Evolutionary conservation across 2,329 filamentous ascomycete species (phyloP), one percentile per base, ranked within the genome.

Genomic region (Mollisiaceae sp.): DNA sequence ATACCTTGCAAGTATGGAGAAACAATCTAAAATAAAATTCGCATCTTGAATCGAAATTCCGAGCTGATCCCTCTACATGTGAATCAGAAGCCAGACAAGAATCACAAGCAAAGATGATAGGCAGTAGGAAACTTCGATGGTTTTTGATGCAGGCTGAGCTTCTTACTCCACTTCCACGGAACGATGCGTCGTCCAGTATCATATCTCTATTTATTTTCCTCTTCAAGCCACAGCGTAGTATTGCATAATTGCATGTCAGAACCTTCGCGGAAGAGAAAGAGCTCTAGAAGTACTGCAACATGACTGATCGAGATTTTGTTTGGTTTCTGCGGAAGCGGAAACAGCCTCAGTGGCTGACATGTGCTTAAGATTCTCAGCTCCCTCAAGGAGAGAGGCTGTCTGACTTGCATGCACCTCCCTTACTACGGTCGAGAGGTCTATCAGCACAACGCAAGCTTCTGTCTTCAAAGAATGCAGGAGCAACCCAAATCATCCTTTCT

Each of bases 201-300:
- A n/a, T n/a, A 43, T 43, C 41, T 18, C 6, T 4, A 20, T 50
- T n/a, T 24, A 2, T n/a, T n/a, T 41, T 18, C 3, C 2, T 4
- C 12, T 18, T 24, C n/a, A 50, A 50, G n/a, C 45, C 45, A 50
- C 45, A 50, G 45, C n/a, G 45, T 50, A 11, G 45, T 50, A 50
- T 50, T 50, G 45, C n/a, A 50, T 43, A 18, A 11, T 9, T 20
- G n/a, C 2, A 11, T 22, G 45, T 50, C n/a, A 50, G 45, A 50
- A 50, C 45, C 45, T 50, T 50, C 45, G 9, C 8, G 38, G 11
- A 12, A 9, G 27, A 32, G 27, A 32, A 32, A 32, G 41, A 43
- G 41, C 15, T 43, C 2, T 15, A 43, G 38, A 18, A 12, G 4
- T 11, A 12, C 38, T 18, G 8, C 41, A 43, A 4, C 6, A 43